Base-by-base conservation (phyloP, 1,284 basidiomycete genomes). In the Blastosporella zonata region DNA sequence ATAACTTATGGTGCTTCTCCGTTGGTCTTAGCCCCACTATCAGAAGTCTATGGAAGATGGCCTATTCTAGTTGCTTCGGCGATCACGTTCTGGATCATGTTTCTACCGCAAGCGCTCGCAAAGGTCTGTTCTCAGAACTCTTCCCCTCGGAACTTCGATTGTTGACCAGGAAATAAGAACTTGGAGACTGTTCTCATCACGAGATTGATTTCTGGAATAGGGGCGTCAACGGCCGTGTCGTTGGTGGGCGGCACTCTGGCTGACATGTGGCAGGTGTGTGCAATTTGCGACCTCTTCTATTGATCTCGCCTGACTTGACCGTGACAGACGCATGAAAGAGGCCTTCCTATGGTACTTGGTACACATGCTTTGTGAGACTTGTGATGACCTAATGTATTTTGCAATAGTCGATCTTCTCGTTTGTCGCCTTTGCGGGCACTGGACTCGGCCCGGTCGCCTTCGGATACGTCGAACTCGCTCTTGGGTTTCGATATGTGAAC, bases 261-360 rank as follows among this genome's bases (percentile, higher is more conserved):
- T 17, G 41, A 43, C 41, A 31, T 43, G 13, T 43, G 41, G 41
- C 13, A 43, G 41, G 41, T 43, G 6, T 5, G 36, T 12, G 10
- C 25, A 10, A 18, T 10, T 37, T 13, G 21, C n/a, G 36, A 22
- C 15, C 6, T 10, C 22, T 4, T 10, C 22, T 37, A 18, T 37
- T 20, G 6, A 17, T 28, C 13, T 31, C 1, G 21, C 33, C 6
- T 13, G 27, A 15, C n/a, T 17, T 31, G 12, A 33, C 10, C n/a
- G 13, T 43, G n/a, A n/a, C n/a, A 43, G 41, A 43, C 41, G 5
- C 41, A 43, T 17, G 41, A 43, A 43, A 43, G 41, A 33, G 41
- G 41, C 6, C 20, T 43, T 6, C 41, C 41, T 9, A 43, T 43
- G 41, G 41, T 43, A 28, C 6, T 20, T 7, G 3, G 10, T 40